phyloP scores from a whole-genome alignment of 2,329 filamentous ascomycete genomes.

The Rhytidhysteron rufulum region DNA sequence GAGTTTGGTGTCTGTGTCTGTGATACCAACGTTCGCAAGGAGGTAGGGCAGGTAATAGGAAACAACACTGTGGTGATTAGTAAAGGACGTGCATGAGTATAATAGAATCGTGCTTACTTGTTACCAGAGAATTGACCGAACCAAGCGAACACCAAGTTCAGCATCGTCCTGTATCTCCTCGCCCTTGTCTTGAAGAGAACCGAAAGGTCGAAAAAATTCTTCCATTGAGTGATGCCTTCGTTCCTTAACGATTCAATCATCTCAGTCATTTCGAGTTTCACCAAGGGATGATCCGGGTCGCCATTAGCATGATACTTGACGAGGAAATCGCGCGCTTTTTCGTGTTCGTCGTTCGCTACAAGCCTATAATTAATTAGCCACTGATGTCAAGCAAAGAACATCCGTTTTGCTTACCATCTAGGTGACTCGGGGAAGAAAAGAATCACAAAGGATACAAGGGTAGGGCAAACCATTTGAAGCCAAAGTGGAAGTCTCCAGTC shows the following conservation, averaged over 20 bases:
- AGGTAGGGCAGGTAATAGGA: slow-evolving; percentile 30
- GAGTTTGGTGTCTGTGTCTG: slow-evolving; percentile 25
- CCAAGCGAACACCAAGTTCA: slow-evolving; percentile 30
- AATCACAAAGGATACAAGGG: slow-evolving; percentile 13
- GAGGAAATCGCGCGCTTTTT: slow-evolving; percentile 31
- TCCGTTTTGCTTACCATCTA: too few species aligned
- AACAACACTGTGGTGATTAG: slow-evolving; percentile 15
- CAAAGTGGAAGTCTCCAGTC: slow-evolving; percentile 20
- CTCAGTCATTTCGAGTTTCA: slow-evolving; percentile 29
- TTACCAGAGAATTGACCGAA: slow-evolving; percentile 37
- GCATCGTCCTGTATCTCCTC: slow-evolving; percentile 17
- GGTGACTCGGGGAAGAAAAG: slow-evolving; percentile 19
- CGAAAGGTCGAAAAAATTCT: slow-evolving; percentile 17
- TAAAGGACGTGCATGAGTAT: neutral
- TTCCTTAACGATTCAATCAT: slow-evolving; percentile 20
- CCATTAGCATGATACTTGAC: slow-evolving; percentile 52
- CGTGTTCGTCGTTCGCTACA: slow-evolving; percentile 18
- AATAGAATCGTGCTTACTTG: slow-evolving; percentile 20
- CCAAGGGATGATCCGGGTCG: slow-evolving; percentile 26
- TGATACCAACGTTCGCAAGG: slow-evolving; percentile 31
- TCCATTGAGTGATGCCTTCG: slow-evolving; percentile 16
- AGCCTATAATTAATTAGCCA: slow-evolving; percentile 4
- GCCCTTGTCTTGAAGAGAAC: slow-evolving; percentile 18
- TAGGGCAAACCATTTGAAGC: slow-evolving; percentile 20
- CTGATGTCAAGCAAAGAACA: slow-evolving; percentile 1